Evolutionary conservation across 495 filamentous ascomycete species (phyloP), one percentile per base, ranked within the genome.

Genomic region (Penicillium cataractarum): DNA sequence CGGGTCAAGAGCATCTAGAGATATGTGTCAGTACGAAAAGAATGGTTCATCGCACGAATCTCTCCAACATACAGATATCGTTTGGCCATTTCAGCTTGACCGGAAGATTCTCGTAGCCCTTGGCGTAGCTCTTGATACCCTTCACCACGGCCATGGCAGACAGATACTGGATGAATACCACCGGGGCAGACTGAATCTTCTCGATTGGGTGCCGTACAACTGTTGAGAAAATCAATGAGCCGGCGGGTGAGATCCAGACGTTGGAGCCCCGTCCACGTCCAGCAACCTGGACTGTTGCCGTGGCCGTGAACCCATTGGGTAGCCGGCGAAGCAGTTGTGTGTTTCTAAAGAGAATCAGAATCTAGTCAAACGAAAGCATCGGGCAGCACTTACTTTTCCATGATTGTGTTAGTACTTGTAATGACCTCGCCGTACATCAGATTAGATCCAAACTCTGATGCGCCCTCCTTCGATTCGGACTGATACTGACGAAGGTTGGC

Each of bases 41-140:
- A 12, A 35, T 9, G 19, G n/a, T 10, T 6, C 7, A 27, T 29
- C 12, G 24, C 12, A 54, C 27, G 8, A 13, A 13, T 26, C 19
- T 17, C 13, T 24, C 51, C 26, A 15, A 64, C 73, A 42, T 71
- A 84, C 78, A 97, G 62, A 99, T 91, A 71, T 99, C 95, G 64
- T 99, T 99, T 8, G 95, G 95, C 95, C 95, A 99, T 76, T 99
- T 99, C 35, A 99, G 71, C 72, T 91, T 92, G 39, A 98, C 85
- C 9, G 91, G 91, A 32, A 97, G 63, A 1, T 84, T 76, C 37
- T 83, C 80, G 72, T 96, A 98, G 50, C 89, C 88, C 19, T 75
- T 74, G 55, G 84, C 92, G 70, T 97, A 99, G 27, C 80, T 82
- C 65, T 91, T 88, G 67, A 98, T 87, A 0, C 92, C 95, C 58